Evolutionary conservation across 1,284 basidiomycete genomes (phyloP), one percentile per base, ranked within the genome.

Genomic region (Phylloboletellus chloephorus): DNA sequence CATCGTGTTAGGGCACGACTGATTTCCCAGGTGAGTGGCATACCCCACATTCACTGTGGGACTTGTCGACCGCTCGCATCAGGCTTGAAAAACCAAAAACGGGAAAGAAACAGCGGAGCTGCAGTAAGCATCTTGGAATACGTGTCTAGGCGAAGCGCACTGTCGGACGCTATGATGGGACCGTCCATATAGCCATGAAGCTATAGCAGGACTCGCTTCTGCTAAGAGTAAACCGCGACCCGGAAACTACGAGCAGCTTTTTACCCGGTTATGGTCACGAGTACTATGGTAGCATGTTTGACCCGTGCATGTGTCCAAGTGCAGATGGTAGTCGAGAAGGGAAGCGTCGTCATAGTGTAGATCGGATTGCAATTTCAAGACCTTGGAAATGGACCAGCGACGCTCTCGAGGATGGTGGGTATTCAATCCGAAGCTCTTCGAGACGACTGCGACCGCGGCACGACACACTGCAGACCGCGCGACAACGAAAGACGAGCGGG

Each of bases 1-100:
- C 7, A 78, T 72, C 4, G 74, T 69, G 46, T 76, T 71, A 1
- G 72, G 67, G 47, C 64, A 73, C 0, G 71, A 69, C 11, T 64
- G 59, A 47, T 76, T 78, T 3, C 78, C 79, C 0, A 65, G 62
- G 51, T 80, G 76, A 39, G 63, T 67, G 2, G 72, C 71, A 47
- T 77, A 76, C 21, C 73, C 73, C 9, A 72, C 65, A 47, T 75
- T 64, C 13, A 76, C 64, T 15, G 73, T 60, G 37, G 63, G 58
- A 7, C 54, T 67, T 4, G 30, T 31, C 19, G 19, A 33, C 9
- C n/a, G 26, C 32, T 23, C 15, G 24, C 21, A 8, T 20, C n/a
- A n/a, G n/a, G n/a, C 12, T 25, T 29, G 19, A 10, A 24, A 20
- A 49, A 34, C 20, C 44, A 22, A 12, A 52, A 28, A 30, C 22